Evolutionary conservation across 2,329 filamentous ascomycete genomes (phyloP).

Genomic region (Ophiostoma sp.): DNA sequence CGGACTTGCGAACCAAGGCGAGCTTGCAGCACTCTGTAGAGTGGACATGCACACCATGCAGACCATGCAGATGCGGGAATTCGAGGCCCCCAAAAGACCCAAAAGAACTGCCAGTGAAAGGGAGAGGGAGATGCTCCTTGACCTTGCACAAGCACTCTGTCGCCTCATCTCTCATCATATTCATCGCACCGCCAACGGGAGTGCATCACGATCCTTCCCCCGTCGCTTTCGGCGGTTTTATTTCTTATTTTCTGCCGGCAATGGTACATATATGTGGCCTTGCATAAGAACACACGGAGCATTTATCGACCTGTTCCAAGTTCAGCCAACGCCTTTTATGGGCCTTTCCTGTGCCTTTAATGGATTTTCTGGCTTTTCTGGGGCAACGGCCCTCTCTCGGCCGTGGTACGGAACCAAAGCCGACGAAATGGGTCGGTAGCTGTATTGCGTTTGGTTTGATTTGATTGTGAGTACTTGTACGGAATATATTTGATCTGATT

Average conservation of each 20-base stretch:
- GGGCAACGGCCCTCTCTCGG: not conserved
- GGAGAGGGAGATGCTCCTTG: not conserved
- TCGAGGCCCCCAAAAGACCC: not conserved
- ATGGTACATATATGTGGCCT: not conserved
- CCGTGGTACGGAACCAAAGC: constrained; percentile 1
- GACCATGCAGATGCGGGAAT: not conserved
- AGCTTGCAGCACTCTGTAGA: constrained; percentile 7
- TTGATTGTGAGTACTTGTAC: not conserved
- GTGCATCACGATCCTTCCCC: not conserved
- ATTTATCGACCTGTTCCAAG: not conserved
- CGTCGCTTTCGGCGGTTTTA: not conserved
- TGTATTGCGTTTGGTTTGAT: not conserved
- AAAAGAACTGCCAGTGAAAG: not conserved
- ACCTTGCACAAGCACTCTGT: not conserved
- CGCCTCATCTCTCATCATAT: not conserved
- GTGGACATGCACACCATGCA: not conserved
- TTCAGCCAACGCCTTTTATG: not conserved
- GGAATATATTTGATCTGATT: not conserved
- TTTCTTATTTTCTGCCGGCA: not conserved
- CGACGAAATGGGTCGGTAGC: not conserved
- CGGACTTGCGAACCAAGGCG: not conserved
- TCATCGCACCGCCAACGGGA: not conserved
- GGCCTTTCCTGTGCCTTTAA: not conserved
- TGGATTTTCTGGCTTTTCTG: not conserved
- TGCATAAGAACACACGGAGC: not conserved